Conservation (phyloP, 208 protist species). For the Vickermania ingenoplastis region DNA sequence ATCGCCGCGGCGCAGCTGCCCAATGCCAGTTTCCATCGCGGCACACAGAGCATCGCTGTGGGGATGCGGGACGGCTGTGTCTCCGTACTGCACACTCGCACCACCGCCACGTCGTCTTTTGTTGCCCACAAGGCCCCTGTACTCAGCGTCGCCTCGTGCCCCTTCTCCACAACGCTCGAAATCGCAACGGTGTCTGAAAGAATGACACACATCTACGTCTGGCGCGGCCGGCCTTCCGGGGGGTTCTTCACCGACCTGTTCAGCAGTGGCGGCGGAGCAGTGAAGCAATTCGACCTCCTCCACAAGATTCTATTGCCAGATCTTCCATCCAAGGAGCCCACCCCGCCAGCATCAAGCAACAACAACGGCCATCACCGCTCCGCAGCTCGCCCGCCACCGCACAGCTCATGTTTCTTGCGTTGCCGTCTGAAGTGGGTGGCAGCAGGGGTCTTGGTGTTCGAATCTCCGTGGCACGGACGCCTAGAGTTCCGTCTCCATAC, state of each 20-base stretch:
- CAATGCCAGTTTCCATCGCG: constrained; percentile 66
- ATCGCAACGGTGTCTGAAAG: constrained; percentile 58
- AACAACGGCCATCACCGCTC: too few relatives aligned
- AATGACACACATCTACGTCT: constrained; percentile 58
- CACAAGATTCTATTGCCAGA: too few relatives aligned
- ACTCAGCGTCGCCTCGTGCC: constrained; percentile 63
- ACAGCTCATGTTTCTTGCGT: too few relatives aligned
- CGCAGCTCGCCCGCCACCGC: too few relatives aligned
- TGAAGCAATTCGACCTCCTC: too few relatives aligned
- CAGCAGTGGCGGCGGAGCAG: not conserved
- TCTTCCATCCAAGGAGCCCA: too few relatives aligned
- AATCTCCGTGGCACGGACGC: too few relatives aligned
- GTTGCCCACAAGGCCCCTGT: constrained; percentile 28
- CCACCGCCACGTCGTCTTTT: not conserved
- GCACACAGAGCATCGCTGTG: constrained; percentile 55
- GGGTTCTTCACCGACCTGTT: not conserved
- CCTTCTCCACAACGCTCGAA: constrained; percentile 50
- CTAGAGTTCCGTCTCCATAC: too few relatives aligned
- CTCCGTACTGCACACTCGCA: constrained; percentile 24
- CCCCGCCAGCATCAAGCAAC: too few relatives aligned
- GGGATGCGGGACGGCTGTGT: constrained; percentile 50
- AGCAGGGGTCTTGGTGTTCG: too few relatives aligned
- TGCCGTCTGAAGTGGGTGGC: too few relatives aligned
- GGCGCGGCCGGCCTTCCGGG: constrained; percentile 14
- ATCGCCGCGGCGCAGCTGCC: constrained; percentile 30